phyloP scores from a whole-genome alignment of 352 stramenopile species.

The Globisporangium rhizosaccharum region DNA sequence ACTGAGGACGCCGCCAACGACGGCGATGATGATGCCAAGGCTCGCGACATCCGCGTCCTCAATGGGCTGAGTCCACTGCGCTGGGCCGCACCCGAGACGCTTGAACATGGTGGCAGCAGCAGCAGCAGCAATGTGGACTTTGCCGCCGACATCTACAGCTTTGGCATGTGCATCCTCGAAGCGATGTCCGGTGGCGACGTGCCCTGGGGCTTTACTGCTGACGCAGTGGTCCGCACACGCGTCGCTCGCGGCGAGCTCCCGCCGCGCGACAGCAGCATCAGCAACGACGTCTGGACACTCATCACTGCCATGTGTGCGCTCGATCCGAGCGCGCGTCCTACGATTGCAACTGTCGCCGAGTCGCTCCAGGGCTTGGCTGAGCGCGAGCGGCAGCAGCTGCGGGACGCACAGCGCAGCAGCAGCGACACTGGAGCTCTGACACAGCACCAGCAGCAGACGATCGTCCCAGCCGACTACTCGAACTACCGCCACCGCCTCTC shows the following conservation, averaged over 20 bases:
- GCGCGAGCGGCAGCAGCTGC: not conserved
- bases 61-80: slow-evolving; percentile 21
- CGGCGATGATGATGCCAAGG: not conserved
- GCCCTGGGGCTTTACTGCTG: slow-evolving; percentile 50
- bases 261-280: slow-evolving; percentile 23
- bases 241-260: slow-evolving; percentile 42
- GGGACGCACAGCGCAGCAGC: not conserved
- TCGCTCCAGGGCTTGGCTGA: not conserved
- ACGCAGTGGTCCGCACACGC: slow-evolving; percentile 32
- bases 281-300: slow-evolving; percentile 41
- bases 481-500: slow-evolving; percentile 16
- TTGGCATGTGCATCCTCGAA: slow-evolving; percentile 65
- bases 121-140: slow-evolving; percentile 3
- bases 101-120: slow-evolving; percentile 11
- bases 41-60: not conserved
- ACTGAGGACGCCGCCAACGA: not conserved
- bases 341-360: not conserved
- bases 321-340: slow-evolving; percentile 18
- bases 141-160: slow-evolving; percentile 46
- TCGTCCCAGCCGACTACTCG: slow-evolving; percentile 6
- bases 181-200: slow-evolving; percentile 41
- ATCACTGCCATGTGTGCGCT: slow-evolving; percentile 50
- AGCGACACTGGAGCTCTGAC: not conserved
- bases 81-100: slow-evolving; percentile 51
- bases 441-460: not conserved